These are phyloP conservation scores for Cercophora samala DNA, from an alignment of 495 filamentous ascomycete genomes.

Conservation along the genomic window DNA sequence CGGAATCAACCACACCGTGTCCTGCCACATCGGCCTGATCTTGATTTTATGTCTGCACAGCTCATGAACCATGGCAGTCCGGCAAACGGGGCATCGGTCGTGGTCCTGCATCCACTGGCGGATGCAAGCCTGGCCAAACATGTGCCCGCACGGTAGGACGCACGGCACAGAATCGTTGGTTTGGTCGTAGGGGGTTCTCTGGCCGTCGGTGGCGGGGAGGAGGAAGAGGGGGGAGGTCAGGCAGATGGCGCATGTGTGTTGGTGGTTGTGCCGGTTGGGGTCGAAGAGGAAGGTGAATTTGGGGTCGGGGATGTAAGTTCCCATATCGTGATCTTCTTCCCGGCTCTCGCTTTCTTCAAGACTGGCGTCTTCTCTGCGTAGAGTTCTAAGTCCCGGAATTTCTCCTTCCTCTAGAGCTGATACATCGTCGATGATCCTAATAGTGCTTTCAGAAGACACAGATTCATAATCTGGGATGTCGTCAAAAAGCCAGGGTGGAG, in stretches of 20 bases:
- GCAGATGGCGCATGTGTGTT: constrained; percentile 19
- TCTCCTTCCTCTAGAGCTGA: no score
- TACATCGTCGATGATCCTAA: no score
- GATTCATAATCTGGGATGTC: background rate
- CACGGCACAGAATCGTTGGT: constrained; percentile 2
- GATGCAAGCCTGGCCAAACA: constrained; percentile 19
- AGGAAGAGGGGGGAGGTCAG: background rate
- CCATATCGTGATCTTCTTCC: background rate
- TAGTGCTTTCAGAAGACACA: background rate
- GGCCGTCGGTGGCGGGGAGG: background rate
- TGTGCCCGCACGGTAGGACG: constrained; percentile 25
- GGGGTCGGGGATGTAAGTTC: constrained; percentile 15
- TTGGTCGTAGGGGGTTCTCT: background rate
- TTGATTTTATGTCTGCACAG: constrained; percentile 13
- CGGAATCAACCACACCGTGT: constrained; percentile 2
- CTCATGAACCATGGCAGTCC: constrained; percentile 9
- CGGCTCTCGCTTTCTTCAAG: background rate
- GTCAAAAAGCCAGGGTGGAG: no score
- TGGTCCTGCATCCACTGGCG: background rate
- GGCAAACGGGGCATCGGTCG: constrained; percentile 22
- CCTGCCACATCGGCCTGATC: background rate
- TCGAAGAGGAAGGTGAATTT: constrained; percentile 14
- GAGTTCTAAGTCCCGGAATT: no score
- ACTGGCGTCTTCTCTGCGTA: no score
- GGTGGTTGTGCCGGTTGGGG: background rate